Percentiles rank a stretch among this genome's conserved stretches.
Evolutionary conservation across 2,329 filamentous ascomycete genomes (phyloP).

Genomic region (Penicillium sp.): DNA sequence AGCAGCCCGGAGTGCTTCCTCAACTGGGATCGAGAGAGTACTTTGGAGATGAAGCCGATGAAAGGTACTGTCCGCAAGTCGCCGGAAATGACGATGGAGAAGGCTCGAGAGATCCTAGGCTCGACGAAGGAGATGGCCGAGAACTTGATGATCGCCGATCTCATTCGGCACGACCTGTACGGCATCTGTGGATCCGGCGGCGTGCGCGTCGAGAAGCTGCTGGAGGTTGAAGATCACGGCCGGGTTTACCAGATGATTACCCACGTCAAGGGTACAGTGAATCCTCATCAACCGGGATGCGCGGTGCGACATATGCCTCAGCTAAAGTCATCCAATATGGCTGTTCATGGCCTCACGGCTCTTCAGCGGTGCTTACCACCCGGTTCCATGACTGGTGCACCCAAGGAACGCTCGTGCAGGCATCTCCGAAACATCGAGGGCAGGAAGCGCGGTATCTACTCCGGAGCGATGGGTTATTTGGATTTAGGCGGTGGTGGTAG

Average conservation of each 20-base stretch:
- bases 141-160: conserved; percentile 96
- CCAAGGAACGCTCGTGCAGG: conserved; percentile 88
- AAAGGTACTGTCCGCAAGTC: conserved; percentile 91
- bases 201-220: conserved; percentile 70
- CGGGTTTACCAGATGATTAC: conserved; percentile 90
- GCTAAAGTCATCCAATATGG: conserved; percentile 31
- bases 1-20: conserved; percentile 89
- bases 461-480: conserved; percentile 83
- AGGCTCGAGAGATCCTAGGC: conserved; percentile 67
- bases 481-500: conserved; percentile 79
- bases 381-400: conserved; percentile 93
- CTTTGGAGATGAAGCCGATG: conserved; percentile 72
- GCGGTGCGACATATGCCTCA: conserved; percentile 31
- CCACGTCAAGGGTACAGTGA: conserved; percentile 64
- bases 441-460: conserved; percentile 66
- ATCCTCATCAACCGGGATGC: conserved; percentile 25
- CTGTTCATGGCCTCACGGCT: conserved; percentile 60
- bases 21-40: conserved; percentile 52
- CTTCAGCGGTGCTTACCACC: conserved; percentile 75
- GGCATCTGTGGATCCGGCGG: conserved; percentile 70
- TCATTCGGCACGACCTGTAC: conserved; percentile 90
- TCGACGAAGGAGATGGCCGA: conserved; percentile 88
- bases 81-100: conserved; percentile 59
- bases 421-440: conserved; percentile 67
- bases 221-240: conserved; percentile 84